These are phyloP conservation scores for Syzygium aromaticum DNA, from an alignment of 345 rosid genomes.

Conservation along the genomic window DNA sequence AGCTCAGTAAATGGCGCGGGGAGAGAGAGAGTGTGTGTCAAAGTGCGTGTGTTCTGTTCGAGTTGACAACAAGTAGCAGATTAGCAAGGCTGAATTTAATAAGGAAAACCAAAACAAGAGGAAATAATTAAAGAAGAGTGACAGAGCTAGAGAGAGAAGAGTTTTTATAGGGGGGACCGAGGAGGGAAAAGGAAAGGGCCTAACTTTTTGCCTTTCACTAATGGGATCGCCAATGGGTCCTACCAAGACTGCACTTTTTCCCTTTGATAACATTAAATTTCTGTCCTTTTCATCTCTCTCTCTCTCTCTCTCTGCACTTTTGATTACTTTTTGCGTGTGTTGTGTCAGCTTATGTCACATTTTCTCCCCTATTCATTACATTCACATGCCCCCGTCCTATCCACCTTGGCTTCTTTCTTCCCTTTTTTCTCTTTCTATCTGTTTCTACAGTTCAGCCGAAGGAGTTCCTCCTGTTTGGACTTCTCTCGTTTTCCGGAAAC, in stretches of 20 bases:
- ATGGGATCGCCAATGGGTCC: constrained; percentile 42
- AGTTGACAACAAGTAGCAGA: neutral
- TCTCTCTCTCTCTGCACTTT: neutral
- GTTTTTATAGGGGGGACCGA: neutral
- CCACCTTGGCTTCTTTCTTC: neutral
- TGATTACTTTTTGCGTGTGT: neutral
- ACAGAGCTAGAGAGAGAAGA: neutral
- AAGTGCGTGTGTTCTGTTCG: neutral
- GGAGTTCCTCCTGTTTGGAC: neutral
- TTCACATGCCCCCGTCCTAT: neutral
- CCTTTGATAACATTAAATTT: neutral
- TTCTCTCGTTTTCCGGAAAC: neutral
- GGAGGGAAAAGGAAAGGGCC: constrained; percentile 2
- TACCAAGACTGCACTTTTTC: constrained; percentile 11
- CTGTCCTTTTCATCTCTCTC: neutral
- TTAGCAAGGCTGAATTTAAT: neutral
- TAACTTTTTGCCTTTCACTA: constrained; percentile 20
- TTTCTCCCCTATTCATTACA: neutral
- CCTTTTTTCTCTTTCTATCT: neutral
- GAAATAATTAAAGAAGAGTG: neutral
- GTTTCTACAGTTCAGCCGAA: neutral
- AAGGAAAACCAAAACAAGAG: neutral
- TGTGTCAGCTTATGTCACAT: neutral
- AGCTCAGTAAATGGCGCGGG: neutral
- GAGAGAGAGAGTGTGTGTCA: neutral